Evolutionary conservation across 2,329 filamentous ascomycete genomes (phyloP), one percentile per base, ranked within the genome.

Genomic region (Meredithiella fracta): DNA sequence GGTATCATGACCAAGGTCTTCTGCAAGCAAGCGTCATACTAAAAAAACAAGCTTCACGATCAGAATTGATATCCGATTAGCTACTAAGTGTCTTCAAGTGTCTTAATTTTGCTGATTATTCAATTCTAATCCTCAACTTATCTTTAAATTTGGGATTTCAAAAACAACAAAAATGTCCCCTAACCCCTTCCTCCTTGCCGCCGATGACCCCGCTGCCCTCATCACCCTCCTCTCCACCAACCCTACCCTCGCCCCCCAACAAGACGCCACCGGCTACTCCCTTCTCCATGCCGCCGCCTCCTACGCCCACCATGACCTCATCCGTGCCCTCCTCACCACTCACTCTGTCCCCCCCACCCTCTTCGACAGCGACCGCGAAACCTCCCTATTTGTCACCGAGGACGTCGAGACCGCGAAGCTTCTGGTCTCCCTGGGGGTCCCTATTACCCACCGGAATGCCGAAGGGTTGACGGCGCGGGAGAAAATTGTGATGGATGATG

Each of bases 221-320:
- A 73, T 95, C 60, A 73, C 80, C 58, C 79, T 90, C 62, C 81
- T 98, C 54, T 78, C 79, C 60, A 73, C 81, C 59, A 78, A 88
- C 62, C 86, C 88, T 34, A 70, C 78, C n/a, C 73, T 94, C 54
- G 91, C 92, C 55, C 78, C 82, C 1, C 72, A 77, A 54, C 87
- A 94, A 70, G 92, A 98, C 68, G 81, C 85, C 59, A 85, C 96
- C 65, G 92, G 92, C 64, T 98, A 98, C 72, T 94, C 89, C 50
- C 80, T 97, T 25, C 73, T 97, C 51, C 92, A 98, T 69, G 92
- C 92, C 54, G 88, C 91, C 15, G 83, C 87, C 17, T 96, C 90
- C 62, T 98, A 97, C 75, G 85, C 84, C 66, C 90, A 97, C 66
- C 71, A 87, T 37, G 79, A 85, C 56, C 80, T 98, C 15, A 76